Base-by-base conservation (phyloP, 192 early-diverging fungal species). In the Backusella morwellensis region DNA sequence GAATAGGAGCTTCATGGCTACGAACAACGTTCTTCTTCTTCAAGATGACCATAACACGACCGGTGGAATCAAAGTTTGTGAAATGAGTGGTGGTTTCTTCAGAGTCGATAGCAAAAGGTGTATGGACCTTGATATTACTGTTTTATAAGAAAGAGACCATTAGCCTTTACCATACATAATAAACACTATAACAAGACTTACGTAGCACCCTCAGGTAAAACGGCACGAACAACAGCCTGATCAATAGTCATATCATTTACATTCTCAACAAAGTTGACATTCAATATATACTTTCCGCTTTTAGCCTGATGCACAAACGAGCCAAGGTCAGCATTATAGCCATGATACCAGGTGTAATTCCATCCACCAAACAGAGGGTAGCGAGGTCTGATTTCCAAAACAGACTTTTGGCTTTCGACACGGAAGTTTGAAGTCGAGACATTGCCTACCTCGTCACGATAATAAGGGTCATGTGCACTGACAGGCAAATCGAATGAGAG, bases 331-430 rank as follows among this genome's bases (percentile, higher is more conserved):
- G 92, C 85, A 67, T 93, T 92, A 87, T 96, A 99, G 5, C 96
- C 97, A 78, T 96, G 92, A 80, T 92, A 92, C 96, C 95, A 99
- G 17, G 93, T 95, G 78, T 97, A 99, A 77, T 92, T 93, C 97
- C 97, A 99, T n/a, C 95, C 95, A 69, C 98, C 98, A 82, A 93
- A 93, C 2, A 99, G 52, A 42, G 97, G 98, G 84, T 94, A 99
- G 36, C 98, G 91, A 38, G 98, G 97, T 40, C 81, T 83, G n/a
- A 99, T 83, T 47, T 92, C 88, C 79, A 99, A 83, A 15, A 93
- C 77, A 19, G 91, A 84, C 26, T 80, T 74, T 17, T 81, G 72
- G 0, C 71, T 68, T 17, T 88, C 90, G 36, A 87, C 63, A 50
- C 83, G 78, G 69, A 92, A 77, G 34, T 87, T 69, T 15, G 97